Conservation (phyloP, 148 eudicot genomes). For the Chenopodium suecicum region DNA sequence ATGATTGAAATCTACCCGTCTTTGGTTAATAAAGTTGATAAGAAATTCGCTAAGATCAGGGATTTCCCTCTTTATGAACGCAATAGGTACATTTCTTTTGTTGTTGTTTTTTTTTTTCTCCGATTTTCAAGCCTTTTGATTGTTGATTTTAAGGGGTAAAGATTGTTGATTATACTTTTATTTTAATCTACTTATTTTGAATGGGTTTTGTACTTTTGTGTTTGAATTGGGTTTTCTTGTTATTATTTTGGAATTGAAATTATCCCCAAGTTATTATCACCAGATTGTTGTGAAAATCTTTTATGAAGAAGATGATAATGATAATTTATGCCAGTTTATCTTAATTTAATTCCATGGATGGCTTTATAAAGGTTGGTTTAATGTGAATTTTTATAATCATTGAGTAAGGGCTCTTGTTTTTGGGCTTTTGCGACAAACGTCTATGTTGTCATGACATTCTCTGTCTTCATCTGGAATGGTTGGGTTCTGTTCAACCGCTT, state of each 20-base stretch:
- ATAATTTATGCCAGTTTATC: too few species aligned
- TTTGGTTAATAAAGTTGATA: constrained; percentile 80
- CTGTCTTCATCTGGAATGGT: constrained; percentile 88
- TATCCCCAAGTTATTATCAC: too few species aligned
- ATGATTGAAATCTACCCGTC: constrained; percentile 71
- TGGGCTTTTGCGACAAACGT: constrained; percentile 81
- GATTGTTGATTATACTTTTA: neutral
- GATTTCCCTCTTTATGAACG: constrained; percentile 81
- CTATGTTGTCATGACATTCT: constrained; percentile 67
- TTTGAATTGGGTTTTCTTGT: neutral
- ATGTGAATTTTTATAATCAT: too few species aligned
- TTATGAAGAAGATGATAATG: too few species aligned
- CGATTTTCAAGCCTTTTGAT: neutral
- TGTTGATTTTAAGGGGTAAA: too few species aligned
- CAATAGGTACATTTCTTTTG: constrained; percentile 44
- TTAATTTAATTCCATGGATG: too few species aligned
- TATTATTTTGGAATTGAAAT: neutral
- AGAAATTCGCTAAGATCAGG: constrained; percentile 78
- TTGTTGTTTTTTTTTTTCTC: too few species aligned
- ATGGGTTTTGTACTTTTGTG: neutral
- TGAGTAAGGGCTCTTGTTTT: constrained; percentile 63
- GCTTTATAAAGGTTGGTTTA: too few species aligned
- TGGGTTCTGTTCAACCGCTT: constrained; percentile 90
- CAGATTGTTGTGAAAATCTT: too few species aligned
- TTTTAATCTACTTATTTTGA: neutral